phyloP scores from a whole-genome alignment of 2,329 filamentous ascomycete genomes.

The Nemania bipapillata region DNA sequence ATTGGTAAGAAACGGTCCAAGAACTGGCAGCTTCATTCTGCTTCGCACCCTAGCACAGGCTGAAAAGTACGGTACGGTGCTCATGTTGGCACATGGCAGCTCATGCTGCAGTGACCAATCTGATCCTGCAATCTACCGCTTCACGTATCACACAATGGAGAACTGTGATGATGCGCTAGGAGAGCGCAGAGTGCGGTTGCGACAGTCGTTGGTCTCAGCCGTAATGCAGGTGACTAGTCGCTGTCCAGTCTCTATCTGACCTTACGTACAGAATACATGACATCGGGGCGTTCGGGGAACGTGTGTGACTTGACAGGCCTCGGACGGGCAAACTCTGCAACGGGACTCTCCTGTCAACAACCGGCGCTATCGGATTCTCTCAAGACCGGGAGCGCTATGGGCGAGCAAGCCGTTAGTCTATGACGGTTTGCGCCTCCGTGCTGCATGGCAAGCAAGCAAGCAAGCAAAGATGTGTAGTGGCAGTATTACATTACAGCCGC shows the following conservation, averaged over 20 bases:
- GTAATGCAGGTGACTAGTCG: background rate
- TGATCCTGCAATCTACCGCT: constrained; percentile 36
- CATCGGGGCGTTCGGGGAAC: background rate
- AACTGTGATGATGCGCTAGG: constrained; percentile 8
- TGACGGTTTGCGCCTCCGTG: constrained; percentile 2
- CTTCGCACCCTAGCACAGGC: background rate
- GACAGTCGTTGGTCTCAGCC: constrained; percentile 20
- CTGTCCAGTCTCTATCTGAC: constrained; percentile 4
- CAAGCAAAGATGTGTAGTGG: background rate
- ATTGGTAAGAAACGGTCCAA: background rate
- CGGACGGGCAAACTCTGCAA: constrained; percentile 11
- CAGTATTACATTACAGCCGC: constrained; percentile 5
- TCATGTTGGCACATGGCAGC: constrained; percentile 28
- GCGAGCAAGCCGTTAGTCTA: constrained; percentile 8
- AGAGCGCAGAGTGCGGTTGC: constrained; percentile 1
- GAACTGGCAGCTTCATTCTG: background rate
- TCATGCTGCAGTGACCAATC: constrained; percentile 17
- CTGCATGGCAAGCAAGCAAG: constrained; percentile 6
- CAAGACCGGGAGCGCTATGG: background rate
- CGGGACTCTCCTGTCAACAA: constrained; percentile 25
- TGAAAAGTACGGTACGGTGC: background rate
- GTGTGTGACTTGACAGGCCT: background rate
- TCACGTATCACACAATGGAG: constrained; percentile 15
- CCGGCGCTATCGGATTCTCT: constrained; percentile 12
- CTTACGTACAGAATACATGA: background rate